Conservation (phyloP, 306 rosid genomes). For the Erythrophleum fordii region DNA sequence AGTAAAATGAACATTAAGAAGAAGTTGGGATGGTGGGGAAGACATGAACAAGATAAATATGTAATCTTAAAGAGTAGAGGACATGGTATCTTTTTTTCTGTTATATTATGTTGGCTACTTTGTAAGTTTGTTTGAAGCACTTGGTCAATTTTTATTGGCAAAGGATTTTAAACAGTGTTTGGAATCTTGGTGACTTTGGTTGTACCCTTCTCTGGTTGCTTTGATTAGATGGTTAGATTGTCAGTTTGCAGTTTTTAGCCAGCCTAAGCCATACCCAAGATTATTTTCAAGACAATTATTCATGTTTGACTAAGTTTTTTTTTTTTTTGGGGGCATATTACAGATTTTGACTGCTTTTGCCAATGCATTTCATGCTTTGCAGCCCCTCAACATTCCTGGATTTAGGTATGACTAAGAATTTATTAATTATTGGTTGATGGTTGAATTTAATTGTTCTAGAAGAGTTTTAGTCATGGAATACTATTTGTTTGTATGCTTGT, state of each 20-base stretch:
- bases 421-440: not conserved
- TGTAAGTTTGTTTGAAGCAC: not conserved
- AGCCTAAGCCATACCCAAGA: not conserved
- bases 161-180: not conserved
- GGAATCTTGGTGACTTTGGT: not conserved
- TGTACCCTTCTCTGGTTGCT: not conserved
- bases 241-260: not conserved
- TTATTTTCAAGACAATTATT: not conserved
- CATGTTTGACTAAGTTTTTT: slow-evolving; percentile 34
- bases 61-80: not conserved
- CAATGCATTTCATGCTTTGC: slow-evolving; percentile 90
- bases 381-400: slow-evolving; percentile 91
- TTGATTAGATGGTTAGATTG: slow-evolving; percentile 6
- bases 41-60: not conserved
- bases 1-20: not conserved
- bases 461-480: slow-evolving; percentile 8
- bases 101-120: not conserved
- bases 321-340: slow-evolving; percentile 36
- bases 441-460: slow-evolving; percentile 17
- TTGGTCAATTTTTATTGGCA: not conserved
- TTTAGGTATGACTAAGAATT: slow-evolving; percentile 69
- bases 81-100: not conserved
- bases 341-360: slow-evolving; percentile 90
- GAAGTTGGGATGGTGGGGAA: not conserved
- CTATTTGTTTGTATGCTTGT: slow-evolving; percentile 28